Evolutionary conservation across 169 alveolate genomes (phyloP), one percentile per base, ranked within the genome.

Genomic region (Eimeria acervulina): DNA sequence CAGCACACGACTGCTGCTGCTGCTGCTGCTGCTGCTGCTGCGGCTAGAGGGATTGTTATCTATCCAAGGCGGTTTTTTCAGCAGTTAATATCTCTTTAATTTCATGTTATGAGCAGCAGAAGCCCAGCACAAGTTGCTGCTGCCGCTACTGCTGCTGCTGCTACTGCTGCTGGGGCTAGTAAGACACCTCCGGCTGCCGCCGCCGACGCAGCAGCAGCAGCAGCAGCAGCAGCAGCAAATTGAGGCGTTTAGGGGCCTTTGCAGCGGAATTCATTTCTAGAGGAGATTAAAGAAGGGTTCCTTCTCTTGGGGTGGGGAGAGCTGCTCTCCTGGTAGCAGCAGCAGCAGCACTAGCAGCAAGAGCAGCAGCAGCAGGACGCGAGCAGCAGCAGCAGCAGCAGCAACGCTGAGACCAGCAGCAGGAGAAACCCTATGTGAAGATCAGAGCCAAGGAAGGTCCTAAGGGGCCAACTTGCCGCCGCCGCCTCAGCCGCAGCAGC

Each of bases 321-420:
- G 76, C 28, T 66, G 76, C 28, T 26, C 40, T 66, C 76, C 8
- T 17, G 4, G 38, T 28, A 66, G 76, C 76, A 26, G 76, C 76
- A 66, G 76, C 76, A 66, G 36, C 76, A 21, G 40, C 13, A 17
- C 33, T 28, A 66, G 76, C 76, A 66, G 76, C 76, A 17, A 28
- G 33, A 66, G 76, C 76, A 12, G 59, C 59, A 12, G 59, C 59
- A 12, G 59, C 59, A 51, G 59, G 7, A 51, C 59, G 15, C n/a
- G n/a, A n/a, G n/a, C 15, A 1, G 68, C 68, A 26, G 76, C 76
- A 66, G 76, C 76, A 66, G 76, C 76, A 66, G 76, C 76, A 66
- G 36, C 31, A 28, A 72, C 47, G 31, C 51, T 1, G 21, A 47
- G 51, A 72, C 17, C 40, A 36, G 84, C 52, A 28, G 84, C 42